Conservation (phyloP, 2,329 filamentous ascomycete species). For the Microdochium nivale region DNA sequence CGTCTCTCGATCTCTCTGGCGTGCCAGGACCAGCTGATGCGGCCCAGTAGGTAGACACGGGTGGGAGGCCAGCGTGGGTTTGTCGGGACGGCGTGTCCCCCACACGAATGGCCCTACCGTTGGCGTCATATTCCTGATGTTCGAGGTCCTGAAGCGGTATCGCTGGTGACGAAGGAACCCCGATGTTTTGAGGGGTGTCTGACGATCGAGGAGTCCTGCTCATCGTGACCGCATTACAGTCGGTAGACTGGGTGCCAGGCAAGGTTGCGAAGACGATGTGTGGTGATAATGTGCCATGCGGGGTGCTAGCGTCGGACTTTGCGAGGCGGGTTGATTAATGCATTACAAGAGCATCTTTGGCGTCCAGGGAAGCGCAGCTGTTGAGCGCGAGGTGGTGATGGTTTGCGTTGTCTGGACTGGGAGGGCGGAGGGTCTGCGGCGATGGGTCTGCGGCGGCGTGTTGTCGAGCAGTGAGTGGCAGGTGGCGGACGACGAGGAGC, state of each 20-base stretch:
- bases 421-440: neutral
- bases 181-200: constrained; percentile 34
- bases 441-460: neutral
- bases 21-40: constrained; percentile 11
- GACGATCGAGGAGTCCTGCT: constrained; percentile 26
- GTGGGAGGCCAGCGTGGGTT: constrained; percentile 18
- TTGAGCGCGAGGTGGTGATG: neutral
- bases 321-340: constrained; percentile 7
- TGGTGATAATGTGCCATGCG: constrained; percentile 13
- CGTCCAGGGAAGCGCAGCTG: neutral
- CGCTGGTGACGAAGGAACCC: constrained; percentile 41
- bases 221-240: constrained; percentile 30
- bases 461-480: no score
- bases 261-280: neutral
- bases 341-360: constrained; percentile 2
- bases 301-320: neutral
- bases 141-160: constrained; percentile 64
- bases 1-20: neutral
- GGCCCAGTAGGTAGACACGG: constrained; percentile 45
- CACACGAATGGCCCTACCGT: neutral
- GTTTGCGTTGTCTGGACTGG: no score
- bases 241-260: neutral
- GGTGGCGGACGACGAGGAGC: no score
- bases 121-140: constrained; percentile 13
- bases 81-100: neutral